Evolutionary conservation across 345 rosid genomes (phyloP).

Genomic region (Carallia pectinifolia): DNA sequence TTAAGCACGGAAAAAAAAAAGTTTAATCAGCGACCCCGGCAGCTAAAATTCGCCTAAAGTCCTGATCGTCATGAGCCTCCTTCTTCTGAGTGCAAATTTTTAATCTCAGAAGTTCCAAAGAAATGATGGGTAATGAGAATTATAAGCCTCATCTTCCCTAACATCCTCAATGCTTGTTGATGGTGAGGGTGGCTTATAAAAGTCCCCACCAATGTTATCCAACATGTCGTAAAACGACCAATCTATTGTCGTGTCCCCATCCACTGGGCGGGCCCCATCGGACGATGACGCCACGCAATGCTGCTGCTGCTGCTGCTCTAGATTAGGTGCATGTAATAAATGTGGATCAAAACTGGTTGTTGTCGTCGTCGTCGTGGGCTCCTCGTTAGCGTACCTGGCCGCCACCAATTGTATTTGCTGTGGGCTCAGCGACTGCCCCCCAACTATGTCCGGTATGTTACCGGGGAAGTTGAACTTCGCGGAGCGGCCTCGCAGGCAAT

Average conservation of each 20-base stretch:
- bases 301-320: background rate
- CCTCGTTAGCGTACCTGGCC: conserved; percentile 45
- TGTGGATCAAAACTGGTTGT: background rate
- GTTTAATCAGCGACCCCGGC: background rate
- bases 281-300: conserved; percentile 19
- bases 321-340: background rate
- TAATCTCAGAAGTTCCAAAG: conserved; percentile 50
- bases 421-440: conserved; percentile 41
- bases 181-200: conserved; percentile 3
- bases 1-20: background rate
- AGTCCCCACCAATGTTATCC: conserved; percentile 19
- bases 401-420: conserved; percentile 64
- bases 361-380: background rate
- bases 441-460: conserved; percentile 48
- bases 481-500: conserved; percentile 56
- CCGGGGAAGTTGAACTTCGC: conserved; percentile 74
- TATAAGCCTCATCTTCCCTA: conserved; percentile 4
- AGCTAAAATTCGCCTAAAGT: conserved; percentile 3
- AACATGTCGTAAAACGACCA: conserved; percentile 43
- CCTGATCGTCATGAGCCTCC: background rate
- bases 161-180: background rate
- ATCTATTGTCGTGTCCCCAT: conserved; percentile 27
- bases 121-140: conserved; percentile 35
- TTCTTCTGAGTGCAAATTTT: background rate
- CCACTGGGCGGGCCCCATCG: conserved; percentile 6